Evolutionary conservation across 192 early-diverging fungal genomes (phyloP).

Genomic region (Thoreauomyces humboldtii): DNA sequence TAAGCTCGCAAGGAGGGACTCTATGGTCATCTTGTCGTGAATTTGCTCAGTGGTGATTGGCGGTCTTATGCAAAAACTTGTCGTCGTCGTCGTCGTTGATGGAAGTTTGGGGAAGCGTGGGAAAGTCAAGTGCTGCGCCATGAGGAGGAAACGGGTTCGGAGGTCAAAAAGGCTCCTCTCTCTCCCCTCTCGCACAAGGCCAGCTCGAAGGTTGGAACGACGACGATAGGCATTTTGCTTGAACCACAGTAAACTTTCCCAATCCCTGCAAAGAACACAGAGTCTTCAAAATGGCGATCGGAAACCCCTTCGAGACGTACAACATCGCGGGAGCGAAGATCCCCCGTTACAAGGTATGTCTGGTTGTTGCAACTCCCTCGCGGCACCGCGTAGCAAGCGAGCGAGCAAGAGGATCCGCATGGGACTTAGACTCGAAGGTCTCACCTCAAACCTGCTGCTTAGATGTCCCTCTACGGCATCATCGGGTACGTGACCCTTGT

Average conservation of each 20-base stretch:
- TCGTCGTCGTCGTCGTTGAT: too few species aligned
- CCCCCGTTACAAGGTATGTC: slow-evolving; percentile 49
- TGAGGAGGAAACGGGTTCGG: too few species aligned
- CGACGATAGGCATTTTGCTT: too few species aligned
- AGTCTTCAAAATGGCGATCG: slow-evolving; percentile 34
- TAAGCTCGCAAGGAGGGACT: slow-evolving; percentile 16
- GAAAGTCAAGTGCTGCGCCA: too few species aligned
- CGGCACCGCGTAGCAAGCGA: not conserved
- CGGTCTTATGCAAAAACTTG: too few species aligned
- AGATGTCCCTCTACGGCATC: slow-evolving; percentile 45
- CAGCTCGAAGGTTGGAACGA: too few species aligned
- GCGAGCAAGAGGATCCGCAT: not conserved
- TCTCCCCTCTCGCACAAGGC: too few species aligned
- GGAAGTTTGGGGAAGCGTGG: too few species aligned
- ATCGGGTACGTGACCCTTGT: slow-evolving; percentile 37
- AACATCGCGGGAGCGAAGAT: slow-evolving; percentile 36
- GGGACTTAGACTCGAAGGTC: not conserved
- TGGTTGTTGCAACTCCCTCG: too few species aligned
- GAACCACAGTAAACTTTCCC: too few species aligned
- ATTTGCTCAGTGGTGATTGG: not conserved
- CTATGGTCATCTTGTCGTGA: slow-evolving; percentile 4
- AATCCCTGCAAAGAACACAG: too few species aligned
- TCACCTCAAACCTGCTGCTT: not conserved
- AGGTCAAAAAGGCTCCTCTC: too few species aligned
- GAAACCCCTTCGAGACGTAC: slow-evolving; percentile 51